Evolutionary conservation across 805 yeast species (phyloP), one percentile per base, ranked within the genome.

Genomic region (Candida ovalis): DNA sequence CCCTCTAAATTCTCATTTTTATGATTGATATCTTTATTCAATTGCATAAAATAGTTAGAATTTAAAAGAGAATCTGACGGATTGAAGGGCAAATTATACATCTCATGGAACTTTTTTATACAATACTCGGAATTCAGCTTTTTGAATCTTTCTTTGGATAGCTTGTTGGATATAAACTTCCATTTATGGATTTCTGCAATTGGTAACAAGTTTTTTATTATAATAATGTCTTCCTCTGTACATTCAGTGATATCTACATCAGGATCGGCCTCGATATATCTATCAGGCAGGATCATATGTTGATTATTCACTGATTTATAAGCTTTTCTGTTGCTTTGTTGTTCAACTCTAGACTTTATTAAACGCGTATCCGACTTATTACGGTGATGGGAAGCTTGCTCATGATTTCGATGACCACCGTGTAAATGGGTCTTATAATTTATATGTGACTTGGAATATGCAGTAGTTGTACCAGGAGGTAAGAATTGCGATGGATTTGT

Each of bases 111-210:
- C 42, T 66, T 66, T 21, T 46, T 45, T n/a, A 58, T 51, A 39
- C 68, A 63, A 45, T 51, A 63, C 22, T 66, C 70, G 2, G 67
- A 43, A 30, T 47, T 62, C 22, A 66, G 41, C 39, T 66, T 66
- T 47, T 66, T 66, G 15, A 67, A 61, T 47, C 63, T 51, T 36
- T 44, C 33, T 42, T 63, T 66, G 2, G 70, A 64, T 8, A 66
- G 43, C 45, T 55, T 63, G 44, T 60, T 63, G 4, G 69, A 61
- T 12, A 64, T 46, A 38, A 53, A 57, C 42, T 66, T 66, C 71
- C 71, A 66, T 42, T 66, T 66, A 44, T 64, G 69, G 13, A 53
- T 48, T 50, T 66, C 71, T 3, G 69, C 68, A 19, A 53, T 33
- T 1, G 69, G 66, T 24, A 66, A 49, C 15, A 66, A 42, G 35